These are phyloP conservation scores for Hymenoscyphus fructigenus DNA, from an alignment of 2,329 filamentous ascomycete genomes.

Conservation along the genomic window DNA sequence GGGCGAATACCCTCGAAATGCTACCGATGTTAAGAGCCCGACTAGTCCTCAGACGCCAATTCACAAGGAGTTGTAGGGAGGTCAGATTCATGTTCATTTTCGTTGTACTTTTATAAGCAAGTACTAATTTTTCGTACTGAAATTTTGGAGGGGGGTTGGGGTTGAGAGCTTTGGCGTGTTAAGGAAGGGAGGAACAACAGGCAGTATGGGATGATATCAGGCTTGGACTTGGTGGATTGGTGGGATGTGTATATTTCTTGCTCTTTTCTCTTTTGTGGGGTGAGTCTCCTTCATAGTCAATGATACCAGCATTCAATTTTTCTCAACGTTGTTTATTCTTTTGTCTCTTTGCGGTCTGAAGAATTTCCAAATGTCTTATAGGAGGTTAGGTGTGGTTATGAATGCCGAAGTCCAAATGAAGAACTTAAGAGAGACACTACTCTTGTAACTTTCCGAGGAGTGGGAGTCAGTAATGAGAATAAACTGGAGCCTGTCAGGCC, in stretches of 20 bases:
- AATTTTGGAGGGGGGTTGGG: neutral
- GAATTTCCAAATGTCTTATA: no score
- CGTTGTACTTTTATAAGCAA: neutral
- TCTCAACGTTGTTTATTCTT: no score
- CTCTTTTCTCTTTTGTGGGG: neutral
- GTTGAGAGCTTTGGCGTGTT: neutral
- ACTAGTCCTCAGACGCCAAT: slow-evolving; percentile 1
- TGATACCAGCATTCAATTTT: neutral
- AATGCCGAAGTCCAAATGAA: no score
- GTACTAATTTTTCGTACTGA: neutral
- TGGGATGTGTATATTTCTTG: neutral
- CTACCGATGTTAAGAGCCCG: neutral
- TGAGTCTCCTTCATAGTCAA: neutral
- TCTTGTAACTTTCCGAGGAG: no score
- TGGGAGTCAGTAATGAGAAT: no score
- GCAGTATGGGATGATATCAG: neutral
- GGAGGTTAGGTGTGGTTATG: no score
- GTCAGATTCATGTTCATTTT: neutral
- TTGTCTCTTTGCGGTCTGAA: no score
- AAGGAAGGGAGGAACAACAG: neutral
- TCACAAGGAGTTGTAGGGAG: neutral
- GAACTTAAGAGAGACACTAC: no score
- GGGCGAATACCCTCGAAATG: slow-evolving; percentile 31
- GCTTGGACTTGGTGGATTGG: neutral
- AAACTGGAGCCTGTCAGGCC: no score